Conservation (phyloP, 306 rosid species). For the Trichosanthes truncata region DNA sequence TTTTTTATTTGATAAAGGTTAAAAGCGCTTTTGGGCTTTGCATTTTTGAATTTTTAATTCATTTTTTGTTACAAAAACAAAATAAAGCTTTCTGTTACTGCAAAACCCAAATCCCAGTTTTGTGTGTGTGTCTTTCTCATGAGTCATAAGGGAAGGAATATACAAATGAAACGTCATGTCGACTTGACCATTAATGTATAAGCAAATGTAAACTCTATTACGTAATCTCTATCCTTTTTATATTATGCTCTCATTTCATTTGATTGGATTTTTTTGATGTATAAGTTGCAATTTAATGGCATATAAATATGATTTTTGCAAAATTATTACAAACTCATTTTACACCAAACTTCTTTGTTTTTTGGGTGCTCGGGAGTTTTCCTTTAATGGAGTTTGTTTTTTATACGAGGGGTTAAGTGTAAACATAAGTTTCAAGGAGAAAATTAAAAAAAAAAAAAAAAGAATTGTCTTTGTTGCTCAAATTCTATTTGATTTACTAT, state of each 20-base stretch:
- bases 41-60: background rate
- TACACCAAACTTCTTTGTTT: background rate
- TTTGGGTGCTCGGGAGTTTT: background rate
- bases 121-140: no score
- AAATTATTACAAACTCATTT: background rate
- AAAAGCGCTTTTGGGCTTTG: no score
- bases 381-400: background rate
- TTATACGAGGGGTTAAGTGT: no score
- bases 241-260: background rate
- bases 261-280: no score
- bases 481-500: no score
- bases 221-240: background rate
- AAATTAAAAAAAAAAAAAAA: no score
- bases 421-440: no score
- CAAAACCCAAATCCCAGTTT: background rate
- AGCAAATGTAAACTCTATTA: background rate
- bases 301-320: no score
- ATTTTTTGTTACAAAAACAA: no score
- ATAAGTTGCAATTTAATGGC: no score
- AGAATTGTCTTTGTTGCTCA: no score
- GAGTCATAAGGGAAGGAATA: background rate
- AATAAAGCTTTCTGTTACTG: background rate
- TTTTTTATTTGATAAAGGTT: no score
- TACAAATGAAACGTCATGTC: constrained; percentile 2
- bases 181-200: background rate